Base-by-base conservation (phyloP, 2,329 filamentous ascomycete species). In the Aspergillus udagawae region DNA sequence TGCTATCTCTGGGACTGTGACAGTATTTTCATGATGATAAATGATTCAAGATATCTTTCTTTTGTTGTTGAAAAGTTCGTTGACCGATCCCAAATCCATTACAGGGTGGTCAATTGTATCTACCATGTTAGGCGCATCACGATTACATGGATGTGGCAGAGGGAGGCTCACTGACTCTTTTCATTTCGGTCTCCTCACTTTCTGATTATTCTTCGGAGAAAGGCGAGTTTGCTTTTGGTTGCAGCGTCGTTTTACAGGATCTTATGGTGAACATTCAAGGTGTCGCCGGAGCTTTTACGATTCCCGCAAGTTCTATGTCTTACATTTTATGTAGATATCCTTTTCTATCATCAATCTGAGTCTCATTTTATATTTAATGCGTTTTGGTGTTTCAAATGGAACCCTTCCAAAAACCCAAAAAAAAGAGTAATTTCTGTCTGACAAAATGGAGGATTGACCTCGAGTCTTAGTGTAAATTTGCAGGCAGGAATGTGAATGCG, bases 241-340 rank as follows among this genome's bases (percentile, higher is more conserved):
- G 56, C 58, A 60, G 60, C 59, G 55, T 61, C 53, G 50, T 50
- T 52, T 44, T 51, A n/a, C 27, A 27, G 32, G 51, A 29, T 38
- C 47, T 25, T 48, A 28, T 57, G 60, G 60, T 58, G 56, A 56
- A 51, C 49, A 51, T 60, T 56, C 60, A 59, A 63, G 64, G 63
- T 55, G 60, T 61, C 44, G 44, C 23, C 59, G 52, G 59, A 65
- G 64, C 63, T 53, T 62, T 61, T 61, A 54, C 50, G 20, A 55
- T 59, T 58, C 28, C 41, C 50, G 21, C 35, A 45, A 50, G 51
- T 47, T 53, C 21, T 49, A 48, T 35, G 29, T 25, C 32, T 45
- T 53, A 38, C 52, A 35, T 54, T 56, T 55, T 42, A 47, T 63
- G 58, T 65, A 64, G 53, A 63, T 61, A 62, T 59, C 44, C 17